These are phyloP conservation scores for Metschnikowia sp. DNA, from an alignment of 805 yeast genomes.

Conservation along the genomic window DNA sequence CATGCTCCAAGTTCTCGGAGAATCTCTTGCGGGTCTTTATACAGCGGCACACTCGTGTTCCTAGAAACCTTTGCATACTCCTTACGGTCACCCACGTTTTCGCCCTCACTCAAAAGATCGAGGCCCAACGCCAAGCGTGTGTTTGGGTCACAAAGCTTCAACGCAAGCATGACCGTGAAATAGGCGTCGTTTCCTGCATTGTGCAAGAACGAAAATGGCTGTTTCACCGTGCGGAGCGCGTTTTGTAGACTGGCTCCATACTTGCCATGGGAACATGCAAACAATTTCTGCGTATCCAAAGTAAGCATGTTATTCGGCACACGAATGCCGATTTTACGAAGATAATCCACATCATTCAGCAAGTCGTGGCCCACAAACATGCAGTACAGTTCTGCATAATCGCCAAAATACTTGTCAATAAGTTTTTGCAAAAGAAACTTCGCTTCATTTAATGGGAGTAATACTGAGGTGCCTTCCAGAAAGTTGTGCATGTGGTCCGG, in stretches of 20 bases:
- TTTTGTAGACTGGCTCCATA: conserved; percentile 22
- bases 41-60: not conserved
- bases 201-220: conserved; percentile 23
- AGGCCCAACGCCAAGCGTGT: conserved; percentile 2
- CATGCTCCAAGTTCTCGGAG: not conserved
- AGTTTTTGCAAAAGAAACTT: conserved; percentile 9
- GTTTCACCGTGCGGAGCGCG: conserved; percentile 16
- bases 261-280: conserved; percentile 10
- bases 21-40: not conserved
- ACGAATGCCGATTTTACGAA: conserved; percentile 9
- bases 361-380: conserved; percentile 19
- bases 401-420: conserved; percentile 13
- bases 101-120: conserved; percentile 4
- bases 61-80: conserved; percentile 2
- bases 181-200: conserved; percentile 29
- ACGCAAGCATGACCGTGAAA: conserved; percentile 23
- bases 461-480: conserved; percentile 18
- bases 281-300: conserved; percentile 20
- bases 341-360: conserved; percentile 14
- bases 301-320: conserved; percentile 1
- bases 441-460: conserved; percentile 13
- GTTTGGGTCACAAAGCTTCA: conserved; percentile 22
- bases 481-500: conserved; percentile 21
- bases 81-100: conserved; percentile 3
- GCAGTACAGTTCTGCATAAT: conserved; percentile 11